Evolutionary conservation across 148 eudicot genomes (phyloP).

Genomic region (Cornus controversa): DNA sequence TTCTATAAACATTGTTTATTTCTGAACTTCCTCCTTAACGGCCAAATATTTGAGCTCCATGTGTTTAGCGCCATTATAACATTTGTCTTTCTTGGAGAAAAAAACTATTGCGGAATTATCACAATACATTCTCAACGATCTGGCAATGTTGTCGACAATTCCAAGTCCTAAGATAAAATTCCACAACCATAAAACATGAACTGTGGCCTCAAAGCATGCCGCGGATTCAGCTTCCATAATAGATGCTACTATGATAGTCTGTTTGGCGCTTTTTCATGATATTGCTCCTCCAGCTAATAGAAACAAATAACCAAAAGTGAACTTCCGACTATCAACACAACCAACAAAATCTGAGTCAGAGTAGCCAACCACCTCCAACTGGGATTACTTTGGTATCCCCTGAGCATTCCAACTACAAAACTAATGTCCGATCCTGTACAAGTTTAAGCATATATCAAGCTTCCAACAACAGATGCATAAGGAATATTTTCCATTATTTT

Average conservation of each 20-base stretch:
- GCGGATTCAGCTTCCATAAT: too few relatives aligned
- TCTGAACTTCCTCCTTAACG: too few relatives aligned
- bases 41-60: not conserved
- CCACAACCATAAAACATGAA: not conserved
- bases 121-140: not conserved
- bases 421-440: not conserved
- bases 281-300: too few relatives aligned
- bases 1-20: too few relatives aligned
- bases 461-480: too few relatives aligned
- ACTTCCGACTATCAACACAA: too few relatives aligned
- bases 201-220: not conserved
- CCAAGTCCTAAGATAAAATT: conserved; percentile 4
- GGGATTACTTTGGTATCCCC: not conserved
- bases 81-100: not conserved
- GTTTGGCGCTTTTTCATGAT: too few relatives aligned
- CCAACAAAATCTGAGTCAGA: too few relatives aligned
- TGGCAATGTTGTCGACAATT: not conserved
- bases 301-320: too few relatives aligned
- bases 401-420: not conserved
- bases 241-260: too few relatives aligned
- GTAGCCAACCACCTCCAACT: too few relatives aligned
- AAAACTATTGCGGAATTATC: not conserved
- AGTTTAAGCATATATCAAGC: conserved; percentile 1
- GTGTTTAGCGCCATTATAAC: not conserved
- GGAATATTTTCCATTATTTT: too few relatives aligned